These are phyloP conservation scores for Mycosphaerella sp. DNA, from an alignment of 2,329 filamentous ascomycete species.

Conservation along the genomic window DNA sequence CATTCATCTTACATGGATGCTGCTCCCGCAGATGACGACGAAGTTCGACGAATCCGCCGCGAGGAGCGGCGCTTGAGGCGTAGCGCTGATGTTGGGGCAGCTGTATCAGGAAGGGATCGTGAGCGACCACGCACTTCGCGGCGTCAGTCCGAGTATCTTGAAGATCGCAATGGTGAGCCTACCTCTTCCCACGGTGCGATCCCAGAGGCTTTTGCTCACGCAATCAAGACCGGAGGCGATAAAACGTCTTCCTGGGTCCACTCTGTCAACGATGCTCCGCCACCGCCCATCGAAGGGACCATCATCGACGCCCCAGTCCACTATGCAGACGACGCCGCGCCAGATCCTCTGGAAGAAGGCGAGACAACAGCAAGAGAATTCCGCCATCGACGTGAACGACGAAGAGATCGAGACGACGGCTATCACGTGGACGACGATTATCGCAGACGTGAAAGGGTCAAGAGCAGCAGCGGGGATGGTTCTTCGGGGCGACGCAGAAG, in stretches of 20 bases:
- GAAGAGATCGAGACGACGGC: conserved; percentile 21
- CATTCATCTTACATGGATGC: conserved; percentile 26
- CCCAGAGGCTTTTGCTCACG: conserved; percentile 26
- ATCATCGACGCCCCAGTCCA: conserved; percentile 40
- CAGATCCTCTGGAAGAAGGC: conserved; percentile 24
- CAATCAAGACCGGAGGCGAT: conserved; percentile 35
- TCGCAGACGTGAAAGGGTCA: conserved; percentile 22
- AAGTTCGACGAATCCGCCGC: conserved; percentile 35
- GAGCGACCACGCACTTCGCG: conserved; percentile 28
- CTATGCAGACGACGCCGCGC: conserved; percentile 24
- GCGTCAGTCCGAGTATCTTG: conserved; percentile 28
- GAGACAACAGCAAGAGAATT: conserved; percentile 30
- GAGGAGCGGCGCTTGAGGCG: conserved; percentile 41
- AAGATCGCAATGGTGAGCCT: conserved; percentile 35
- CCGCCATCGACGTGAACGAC: conserved; percentile 22
- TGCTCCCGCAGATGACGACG: conserved; percentile 28
- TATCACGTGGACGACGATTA: conserved; percentile 21
- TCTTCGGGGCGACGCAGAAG: conserved; percentile 25
- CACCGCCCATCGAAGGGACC: conserved; percentile 42
- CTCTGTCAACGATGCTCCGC: conserved; percentile 40
- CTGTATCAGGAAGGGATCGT: conserved; percentile 24
- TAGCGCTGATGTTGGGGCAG: conserved; percentile 31
- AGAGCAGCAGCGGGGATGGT: conserved; percentile 32
- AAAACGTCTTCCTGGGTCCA: conserved; percentile 48
- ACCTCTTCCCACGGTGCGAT: conserved; percentile 15